phyloP scores from a whole-genome alignment of 495 filamentous ascomycete genomes.

The Usnea hakonensis region DNA sequence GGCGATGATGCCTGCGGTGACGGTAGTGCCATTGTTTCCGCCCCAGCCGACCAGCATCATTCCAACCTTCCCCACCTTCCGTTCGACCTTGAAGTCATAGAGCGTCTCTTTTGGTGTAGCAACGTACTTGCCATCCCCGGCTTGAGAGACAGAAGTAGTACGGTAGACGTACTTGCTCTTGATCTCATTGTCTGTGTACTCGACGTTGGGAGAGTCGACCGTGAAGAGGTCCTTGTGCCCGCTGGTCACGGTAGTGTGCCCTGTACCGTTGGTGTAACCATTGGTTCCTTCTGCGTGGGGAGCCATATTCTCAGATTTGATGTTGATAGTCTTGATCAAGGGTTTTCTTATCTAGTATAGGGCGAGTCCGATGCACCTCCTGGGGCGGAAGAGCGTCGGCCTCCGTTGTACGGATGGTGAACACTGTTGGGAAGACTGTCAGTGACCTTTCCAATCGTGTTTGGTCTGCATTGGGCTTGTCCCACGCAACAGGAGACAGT shows the following conservation, averaged over 20 bases:
- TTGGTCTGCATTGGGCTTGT: not conserved
- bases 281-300: slow-evolving; percentile 77
- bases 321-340: slow-evolving; percentile 13
- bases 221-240: slow-evolving; percentile 57
- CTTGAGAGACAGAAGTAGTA: slow-evolving; percentile 71
- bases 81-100: slow-evolving; percentile 97
- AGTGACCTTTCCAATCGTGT: not conserved
- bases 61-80: slow-evolving; percentile 85
- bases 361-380: slow-evolving; percentile 78
- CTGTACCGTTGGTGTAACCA: slow-evolving; percentile 66
- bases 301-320: slow-evolving; percentile 59
- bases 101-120: slow-evolving; percentile 80
- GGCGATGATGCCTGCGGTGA: slow-evolving; percentile 94
- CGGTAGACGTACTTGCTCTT: slow-evolving; percentile 94
- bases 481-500: not conserved
- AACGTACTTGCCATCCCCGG: slow-evolving; percentile 67
- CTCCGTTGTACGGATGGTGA: slow-evolving; percentile 96
- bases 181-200: slow-evolving; percentile 82
- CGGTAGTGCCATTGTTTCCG: slow-evolving; percentile 96
- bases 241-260: slow-evolving; percentile 33
- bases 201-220: slow-evolving; percentile 87
- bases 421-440: slow-evolving; percentile 43
- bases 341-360: slow-evolving; percentile 31
- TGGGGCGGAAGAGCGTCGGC: slow-evolving; percentile 84
- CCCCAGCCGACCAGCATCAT: slow-evolving; percentile 98